phyloP scores from a whole-genome alignment of 192 early-diverging fungal species.

The Coemansia interrupta region DNA sequence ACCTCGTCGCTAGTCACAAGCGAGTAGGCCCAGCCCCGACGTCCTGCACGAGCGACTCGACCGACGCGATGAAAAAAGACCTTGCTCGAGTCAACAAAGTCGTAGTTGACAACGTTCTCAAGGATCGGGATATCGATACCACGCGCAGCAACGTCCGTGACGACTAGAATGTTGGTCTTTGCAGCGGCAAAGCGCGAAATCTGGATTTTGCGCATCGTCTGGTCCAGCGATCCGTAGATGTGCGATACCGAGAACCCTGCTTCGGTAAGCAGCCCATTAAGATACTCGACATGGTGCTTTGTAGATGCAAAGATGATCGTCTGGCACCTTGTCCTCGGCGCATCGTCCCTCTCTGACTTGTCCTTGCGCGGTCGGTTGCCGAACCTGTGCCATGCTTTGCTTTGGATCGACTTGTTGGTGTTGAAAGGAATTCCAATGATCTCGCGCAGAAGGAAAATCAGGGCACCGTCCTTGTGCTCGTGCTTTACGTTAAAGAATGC shows the following conservation, averaged over 20 bases:
- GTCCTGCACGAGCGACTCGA: constrained; percentile 92
- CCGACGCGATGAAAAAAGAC: constrained; percentile 97
- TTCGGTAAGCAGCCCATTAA: constrained; percentile 66
- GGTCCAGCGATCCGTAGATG: constrained; percentile 94
- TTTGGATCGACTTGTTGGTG: constrained; percentile 47
- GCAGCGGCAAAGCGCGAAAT: constrained; percentile 80
- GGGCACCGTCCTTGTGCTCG: constrained; percentile 84
- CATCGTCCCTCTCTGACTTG: constrained; percentile 33
- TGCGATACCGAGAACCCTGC: constrained; percentile 78
- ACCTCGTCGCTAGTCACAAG: constrained; percentile 85
- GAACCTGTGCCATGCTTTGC: constrained; percentile 24
- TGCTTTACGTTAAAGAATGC: constrained; percentile 85
- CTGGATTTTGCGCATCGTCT: constrained; percentile 82
- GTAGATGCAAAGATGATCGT: constrained; percentile 95
- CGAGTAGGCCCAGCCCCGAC: constrained; percentile 87
- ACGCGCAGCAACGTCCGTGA: constrained; percentile 98
- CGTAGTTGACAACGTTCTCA: constrained; percentile 96
- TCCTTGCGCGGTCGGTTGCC: constrained; percentile 17
- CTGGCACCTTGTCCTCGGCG: constrained; percentile 55
- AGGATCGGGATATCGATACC: constrained; percentile 98
- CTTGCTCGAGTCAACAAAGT: constrained; percentile 89
- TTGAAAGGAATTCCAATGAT: constrained; percentile 67
- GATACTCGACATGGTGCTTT: constrained; percentile 97
- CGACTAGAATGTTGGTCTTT: constrained; percentile 75
- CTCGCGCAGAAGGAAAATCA: constrained; percentile 78